A percentile compares a stretch with the other conserved stretches of the same genome.
Evolutionary conservation across 352 stramenopile species (phyloP).

Genomic region (Phytophthora syringae): DNA sequence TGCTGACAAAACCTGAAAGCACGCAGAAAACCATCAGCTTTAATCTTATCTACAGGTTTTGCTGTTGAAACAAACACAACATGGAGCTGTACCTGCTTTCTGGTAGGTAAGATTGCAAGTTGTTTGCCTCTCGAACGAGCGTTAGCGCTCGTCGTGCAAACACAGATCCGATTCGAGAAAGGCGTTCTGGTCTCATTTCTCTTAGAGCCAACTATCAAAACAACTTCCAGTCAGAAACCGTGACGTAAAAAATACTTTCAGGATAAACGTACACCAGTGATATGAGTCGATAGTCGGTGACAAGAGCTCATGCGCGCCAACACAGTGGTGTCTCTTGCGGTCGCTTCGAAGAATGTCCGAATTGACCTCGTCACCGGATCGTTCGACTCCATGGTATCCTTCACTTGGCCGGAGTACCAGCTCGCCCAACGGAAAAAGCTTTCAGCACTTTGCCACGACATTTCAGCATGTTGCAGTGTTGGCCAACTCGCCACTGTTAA

Average conservation of each 20-base stretch:
- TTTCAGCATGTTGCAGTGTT: slow-evolving; percentile 37
- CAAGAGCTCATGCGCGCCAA: slow-evolving; percentile 33
- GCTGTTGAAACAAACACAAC: not conserved
- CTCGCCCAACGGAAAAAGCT: slow-evolving; percentile 31
- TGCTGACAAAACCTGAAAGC: slow-evolving; percentile 44
- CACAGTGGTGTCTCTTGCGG: not conserved
- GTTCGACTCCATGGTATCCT: not conserved
- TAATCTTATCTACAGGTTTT: not conserved
- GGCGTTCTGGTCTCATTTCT: slow-evolving; percentile 45
- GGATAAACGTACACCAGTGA: slow-evolving; percentile 31
- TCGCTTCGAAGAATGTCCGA: slow-evolving; percentile 30
- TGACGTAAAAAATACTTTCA: no score
- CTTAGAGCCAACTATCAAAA: slow-evolving; percentile 43
- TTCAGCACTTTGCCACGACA: slow-evolving; percentile 36
- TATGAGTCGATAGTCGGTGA: slow-evolving; percentile 38
- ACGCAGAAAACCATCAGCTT: not conserved
- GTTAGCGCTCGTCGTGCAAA: slow-evolving; percentile 48
- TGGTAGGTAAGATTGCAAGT: slow-evolving; percentile 6
- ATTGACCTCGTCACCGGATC: slow-evolving; percentile 11
- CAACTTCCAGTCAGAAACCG: not conserved
- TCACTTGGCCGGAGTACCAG: slow-evolving; percentile 6
- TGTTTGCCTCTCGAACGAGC: slow-evolving; percentile 18
- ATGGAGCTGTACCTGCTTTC: slow-evolving; percentile 25
- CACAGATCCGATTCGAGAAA: slow-evolving; percentile 42
- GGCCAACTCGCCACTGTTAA: slow-evolving; percentile 15